These are phyloP conservation scores for Metarhizium album DNA, from an alignment of 2,329 filamentous ascomycete genomes.

Conservation along the genomic window DNA sequence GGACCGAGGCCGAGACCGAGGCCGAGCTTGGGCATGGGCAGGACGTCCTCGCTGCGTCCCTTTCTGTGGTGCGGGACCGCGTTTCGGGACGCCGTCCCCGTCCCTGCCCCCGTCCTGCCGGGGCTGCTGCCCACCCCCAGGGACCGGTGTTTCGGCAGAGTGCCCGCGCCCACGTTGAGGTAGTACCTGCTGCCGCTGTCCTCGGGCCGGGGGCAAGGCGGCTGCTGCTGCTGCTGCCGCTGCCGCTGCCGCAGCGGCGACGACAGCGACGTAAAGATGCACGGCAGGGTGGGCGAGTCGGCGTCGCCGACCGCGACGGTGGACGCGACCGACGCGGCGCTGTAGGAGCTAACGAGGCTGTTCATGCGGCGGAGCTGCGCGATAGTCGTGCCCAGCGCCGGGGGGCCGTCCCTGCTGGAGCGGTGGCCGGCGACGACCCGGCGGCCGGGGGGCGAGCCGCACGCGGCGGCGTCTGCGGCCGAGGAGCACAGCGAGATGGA, in stretches of 20 bases:
- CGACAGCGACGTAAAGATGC: conserved; percentile 26
- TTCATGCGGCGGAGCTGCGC: conserved; percentile 48
- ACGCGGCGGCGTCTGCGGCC: conserved; percentile 11
- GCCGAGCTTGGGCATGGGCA: no score
- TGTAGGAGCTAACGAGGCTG: conserved; percentile 36
- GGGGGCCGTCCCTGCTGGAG: conserved; percentile 9
- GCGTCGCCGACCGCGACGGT: conserved; percentile 14
- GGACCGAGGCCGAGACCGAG: not conserved
- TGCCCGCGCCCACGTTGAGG: conserved; percentile 28
- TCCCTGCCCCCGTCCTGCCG: no score
- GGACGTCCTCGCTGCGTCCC: conserved; percentile 1
- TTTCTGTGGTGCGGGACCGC: conserved; percentile 1
- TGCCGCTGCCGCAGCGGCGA: conserved; percentile 21
- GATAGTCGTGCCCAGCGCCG: conserved; percentile 30
- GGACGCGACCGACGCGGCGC: conserved; percentile 27
- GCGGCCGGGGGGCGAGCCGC: conserved; percentile 15
- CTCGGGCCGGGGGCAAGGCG: conserved; percentile 18
- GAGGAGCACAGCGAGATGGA: no score
- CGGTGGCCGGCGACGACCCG: conserved; percentile 8
- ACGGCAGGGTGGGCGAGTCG: conserved; percentile 29
- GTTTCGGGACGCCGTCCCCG: no score
- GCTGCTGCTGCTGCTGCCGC: conserved; percentile 27
- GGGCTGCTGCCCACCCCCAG: no score
- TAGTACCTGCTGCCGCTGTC: conserved; percentile 34
- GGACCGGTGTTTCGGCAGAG: conserved; percentile 11